Evolutionary conservation across 441 rosid genomes (phyloP).

Genomic region (Jatropha podagrica): DNA sequence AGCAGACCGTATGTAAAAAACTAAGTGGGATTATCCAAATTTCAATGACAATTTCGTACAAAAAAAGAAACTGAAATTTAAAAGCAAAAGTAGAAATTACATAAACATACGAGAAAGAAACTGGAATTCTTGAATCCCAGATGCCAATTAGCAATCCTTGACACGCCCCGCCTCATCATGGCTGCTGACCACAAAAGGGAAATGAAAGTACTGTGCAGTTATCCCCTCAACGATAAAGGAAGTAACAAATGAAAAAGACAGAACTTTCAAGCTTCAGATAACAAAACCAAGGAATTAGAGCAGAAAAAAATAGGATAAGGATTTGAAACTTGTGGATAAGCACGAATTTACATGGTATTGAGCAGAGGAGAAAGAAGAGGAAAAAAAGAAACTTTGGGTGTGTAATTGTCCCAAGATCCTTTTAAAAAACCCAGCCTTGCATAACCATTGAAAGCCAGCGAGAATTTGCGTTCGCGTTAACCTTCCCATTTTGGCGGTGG

Average conservation of each 20-base stretch:
- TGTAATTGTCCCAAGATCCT: neutral
- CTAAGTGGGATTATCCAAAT: neutral
- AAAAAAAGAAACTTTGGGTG: neutral
- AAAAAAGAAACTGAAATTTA: neutral
- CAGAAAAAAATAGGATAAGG: neutral
- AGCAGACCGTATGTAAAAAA: neutral
- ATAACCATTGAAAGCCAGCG: neutral
- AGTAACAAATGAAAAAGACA: neutral
- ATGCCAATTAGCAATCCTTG: conserved; percentile 22
- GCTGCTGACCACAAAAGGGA: neutral
- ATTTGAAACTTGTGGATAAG: neutral
- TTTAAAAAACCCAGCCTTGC: neutral
- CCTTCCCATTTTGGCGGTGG: too few species aligned
- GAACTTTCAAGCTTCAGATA: neutral
- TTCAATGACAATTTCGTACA: neutral
- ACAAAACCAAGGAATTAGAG: neutral
- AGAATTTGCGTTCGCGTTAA: neutral
- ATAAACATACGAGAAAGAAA: conserved; percentile 24
- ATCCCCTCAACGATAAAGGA: neutral
- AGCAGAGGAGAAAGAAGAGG: neutral
- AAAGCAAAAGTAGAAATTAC: neutral
- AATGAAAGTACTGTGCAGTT: neutral
- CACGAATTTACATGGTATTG: neutral
- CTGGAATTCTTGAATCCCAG: conserved; percentile 23
- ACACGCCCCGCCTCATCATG: conserved; percentile 32